These are phyloP conservation scores for Phaeolepiota aurea DNA, from an alignment of 768 basidiomycete genomes.

Conservation along the genomic window DNA sequence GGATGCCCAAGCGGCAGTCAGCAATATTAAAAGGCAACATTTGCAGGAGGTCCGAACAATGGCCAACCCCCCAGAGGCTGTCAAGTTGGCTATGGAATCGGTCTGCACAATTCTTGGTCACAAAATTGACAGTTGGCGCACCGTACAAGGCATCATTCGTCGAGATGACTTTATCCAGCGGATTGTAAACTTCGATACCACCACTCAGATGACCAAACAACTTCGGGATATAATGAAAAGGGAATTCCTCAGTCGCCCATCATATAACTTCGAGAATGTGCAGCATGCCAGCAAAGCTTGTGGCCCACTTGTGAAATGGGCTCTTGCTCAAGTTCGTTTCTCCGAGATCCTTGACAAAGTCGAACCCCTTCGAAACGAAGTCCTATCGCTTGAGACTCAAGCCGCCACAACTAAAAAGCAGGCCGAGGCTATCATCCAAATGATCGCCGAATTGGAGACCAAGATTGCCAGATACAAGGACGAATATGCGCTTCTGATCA, in stretches of 20 bases:
- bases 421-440: constrained; percentile 80
- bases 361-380: constrained; percentile 92
- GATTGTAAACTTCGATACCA: constrained; percentile 94
- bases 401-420: constrained; percentile 95
- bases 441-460: constrained; percentile 86
- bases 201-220: constrained; percentile 78
- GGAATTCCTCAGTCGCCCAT: constrained; percentile 85
- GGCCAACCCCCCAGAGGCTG: constrained; percentile 97
- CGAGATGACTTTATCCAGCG: constrained; percentile 94
- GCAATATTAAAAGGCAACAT: constrained; percentile 92
- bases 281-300: constrained; percentile 95
- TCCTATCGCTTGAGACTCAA: constrained; percentile 85
- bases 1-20: constrained; percentile 94
- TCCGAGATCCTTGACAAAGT: constrained; percentile 97
- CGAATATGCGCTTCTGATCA: constrained; percentile 94
- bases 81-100: constrained; percentile 97
- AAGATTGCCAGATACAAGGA: constrained; percentile 94
- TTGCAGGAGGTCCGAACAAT: constrained; percentile 95
- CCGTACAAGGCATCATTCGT: constrained; percentile 92
- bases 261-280: constrained; percentile 92
- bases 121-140: constrained; percentile 94
- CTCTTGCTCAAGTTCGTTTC: constrained; percentile 91
- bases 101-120: constrained; percentile 95
- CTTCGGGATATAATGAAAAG: constrained; percentile 88
- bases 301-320: constrained; percentile 98